Conservation (phyloP, 768 basidiomycete species). For the Crassisporium funariophilum region DNA sequence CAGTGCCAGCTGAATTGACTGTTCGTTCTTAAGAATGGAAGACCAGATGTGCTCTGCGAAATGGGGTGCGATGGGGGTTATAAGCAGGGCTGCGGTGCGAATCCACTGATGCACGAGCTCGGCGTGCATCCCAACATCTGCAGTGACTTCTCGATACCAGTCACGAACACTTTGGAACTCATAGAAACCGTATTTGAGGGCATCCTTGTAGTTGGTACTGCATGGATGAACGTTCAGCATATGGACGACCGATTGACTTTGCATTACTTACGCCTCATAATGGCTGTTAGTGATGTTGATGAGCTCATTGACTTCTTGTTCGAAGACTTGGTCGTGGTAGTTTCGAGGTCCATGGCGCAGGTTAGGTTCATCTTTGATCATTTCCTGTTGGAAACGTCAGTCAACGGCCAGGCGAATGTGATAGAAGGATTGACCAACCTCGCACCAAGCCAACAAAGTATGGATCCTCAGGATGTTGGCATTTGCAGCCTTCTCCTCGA, state of each 20-base stretch:
- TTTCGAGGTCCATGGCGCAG: slow-evolving; percentile 74
- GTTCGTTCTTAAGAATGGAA: slow-evolving; percentile 66
- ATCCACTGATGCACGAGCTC: slow-evolving; percentile 90
- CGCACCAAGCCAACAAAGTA: slow-evolving; percentile 90
- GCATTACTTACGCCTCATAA: slow-evolving; percentile 71
- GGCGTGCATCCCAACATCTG: slow-evolving; percentile 87
- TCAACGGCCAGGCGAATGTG: not conserved
- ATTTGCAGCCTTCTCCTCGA: slow-evolving; percentile 97
- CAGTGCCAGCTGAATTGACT: slow-evolving; percentile 78
- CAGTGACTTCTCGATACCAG: slow-evolving; percentile 94
- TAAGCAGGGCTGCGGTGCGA: slow-evolving; percentile 73
- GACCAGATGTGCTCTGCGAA: slow-evolving; percentile 91
- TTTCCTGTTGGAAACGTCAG: slow-evolving; percentile 58
- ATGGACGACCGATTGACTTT: not conserved
- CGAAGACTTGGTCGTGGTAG: slow-evolving; percentile 90
- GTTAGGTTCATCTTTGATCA: slow-evolving; percentile 67
- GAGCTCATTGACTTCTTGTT: slow-evolving; percentile 86
- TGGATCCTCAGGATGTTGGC: slow-evolving; percentile 93
- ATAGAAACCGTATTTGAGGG: slow-evolving; percentile 94
- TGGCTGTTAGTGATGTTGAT: slow-evolving; percentile 80
- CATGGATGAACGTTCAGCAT: not conserved
- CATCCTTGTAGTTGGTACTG: slow-evolving; percentile 95
- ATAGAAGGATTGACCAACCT: slow-evolving; percentile 50
- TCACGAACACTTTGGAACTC: slow-evolving; percentile 91
- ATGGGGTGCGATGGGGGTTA: slow-evolving; percentile 90